Percentiles rank a stretch among this genome's conserved stretches.
phyloP scores from a whole-genome alignment of 257 asterid genomes.

The Solanum pimpinellifolium region DNA sequence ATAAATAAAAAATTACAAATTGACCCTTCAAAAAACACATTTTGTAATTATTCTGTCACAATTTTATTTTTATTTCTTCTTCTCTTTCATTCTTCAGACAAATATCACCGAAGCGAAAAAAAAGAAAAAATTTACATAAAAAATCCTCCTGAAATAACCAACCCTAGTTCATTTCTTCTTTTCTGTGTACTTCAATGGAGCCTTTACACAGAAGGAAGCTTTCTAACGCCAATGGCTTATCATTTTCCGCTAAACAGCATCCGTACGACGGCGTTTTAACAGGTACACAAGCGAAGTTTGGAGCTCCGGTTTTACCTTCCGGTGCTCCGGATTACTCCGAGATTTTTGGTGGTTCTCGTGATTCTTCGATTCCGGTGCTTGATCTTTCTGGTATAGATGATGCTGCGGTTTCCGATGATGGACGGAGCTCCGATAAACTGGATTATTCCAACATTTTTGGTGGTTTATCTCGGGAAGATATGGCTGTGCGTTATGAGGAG shows the following conservation, averaged over 20 bases:
- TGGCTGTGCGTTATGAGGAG: slow-evolving; percentile 43
- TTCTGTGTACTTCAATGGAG: slow-evolving; percentile 41
- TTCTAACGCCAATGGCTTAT: slow-evolving; percentile 17
- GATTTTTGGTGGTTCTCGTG: slow-evolving; percentile 47
- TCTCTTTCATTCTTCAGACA: neutral
- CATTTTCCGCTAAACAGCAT: slow-evolving; percentile 41
- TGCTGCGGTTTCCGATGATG: slow-evolving; percentile 20
- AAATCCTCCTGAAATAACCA: neutral
- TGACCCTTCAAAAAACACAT: neutral
- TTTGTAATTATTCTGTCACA: neutral
- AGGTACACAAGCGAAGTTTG: slow-evolving; percentile 14
- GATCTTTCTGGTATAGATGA: slow-evolving; percentile 49
- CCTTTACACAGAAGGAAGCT: slow-evolving; percentile 59
- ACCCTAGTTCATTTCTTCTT: neutral
- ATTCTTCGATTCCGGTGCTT: slow-evolving; percentile 67
- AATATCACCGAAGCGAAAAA: neutral
- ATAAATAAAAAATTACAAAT: neutral
- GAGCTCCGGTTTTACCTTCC: slow-evolving; percentile 9
- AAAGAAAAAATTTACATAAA: neutral
- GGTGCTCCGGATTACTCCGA: slow-evolving; percentile 47
- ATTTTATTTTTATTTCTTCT: neutral
- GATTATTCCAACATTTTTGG: slow-evolving; percentile 76
- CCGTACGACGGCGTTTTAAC: slow-evolving; percentile 69
- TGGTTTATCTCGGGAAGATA: slow-evolving; percentile 39
- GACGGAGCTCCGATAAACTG: slow-evolving; percentile 25